A percentile compares a stretch with the other conserved stretches of the same genome.
Evolutionary conservation across 2,329 filamentous ascomycete species (phyloP).

Genomic region (Pyricularia sp.): DNA sequence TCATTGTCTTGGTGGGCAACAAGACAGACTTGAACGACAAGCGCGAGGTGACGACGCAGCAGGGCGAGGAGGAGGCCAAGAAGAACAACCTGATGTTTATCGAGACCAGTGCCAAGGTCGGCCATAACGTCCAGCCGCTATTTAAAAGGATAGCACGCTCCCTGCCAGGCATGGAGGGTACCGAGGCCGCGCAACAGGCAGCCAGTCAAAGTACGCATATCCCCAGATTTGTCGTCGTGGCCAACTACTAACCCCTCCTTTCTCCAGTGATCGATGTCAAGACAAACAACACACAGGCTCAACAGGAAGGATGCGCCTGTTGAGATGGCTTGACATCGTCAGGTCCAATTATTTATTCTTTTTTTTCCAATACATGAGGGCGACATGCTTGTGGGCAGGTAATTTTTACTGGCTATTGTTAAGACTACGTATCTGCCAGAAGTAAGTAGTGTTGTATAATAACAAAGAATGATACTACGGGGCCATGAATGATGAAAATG

Average conservation of each 20-base stretch:
- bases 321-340: slow-evolving; percentile 23
- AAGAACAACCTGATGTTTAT: slow-evolving; percentile 98
- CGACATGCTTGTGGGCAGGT: neutral
- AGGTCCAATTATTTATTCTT: neutral
- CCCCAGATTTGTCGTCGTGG: neutral
- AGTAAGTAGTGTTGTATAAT: slow-evolving; percentile 8
- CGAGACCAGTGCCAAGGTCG: slow-evolving; percentile 95
- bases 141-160: slow-evolving; percentile 98
- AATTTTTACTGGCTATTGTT: neutral
- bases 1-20: slow-evolving; percentile 96
- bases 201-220: slow-evolving; percentile 58
- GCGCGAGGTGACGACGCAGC: slow-evolving; percentile 89
- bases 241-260: neutral
- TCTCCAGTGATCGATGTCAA: slow-evolving; percentile 82
- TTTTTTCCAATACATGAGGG: neutral
- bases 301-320: slow-evolving; percentile 67
- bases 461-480: slow-evolving; percentile 7
- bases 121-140: slow-evolving; percentile 94
- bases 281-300: slow-evolving; percentile 60
- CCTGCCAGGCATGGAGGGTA: slow-evolving; percentile 92
- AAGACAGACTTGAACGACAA: slow-evolving; percentile 99
- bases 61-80: slow-evolving; percentile 97
- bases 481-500: slow-evolving; percentile 5
- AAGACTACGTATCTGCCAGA: neutral
- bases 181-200: slow-evolving; percentile 65